These are phyloP conservation scores for Paramecium pentaurelia DNA, from an alignment of 73 alveolate genomes.

Conservation along the genomic window DNA sequence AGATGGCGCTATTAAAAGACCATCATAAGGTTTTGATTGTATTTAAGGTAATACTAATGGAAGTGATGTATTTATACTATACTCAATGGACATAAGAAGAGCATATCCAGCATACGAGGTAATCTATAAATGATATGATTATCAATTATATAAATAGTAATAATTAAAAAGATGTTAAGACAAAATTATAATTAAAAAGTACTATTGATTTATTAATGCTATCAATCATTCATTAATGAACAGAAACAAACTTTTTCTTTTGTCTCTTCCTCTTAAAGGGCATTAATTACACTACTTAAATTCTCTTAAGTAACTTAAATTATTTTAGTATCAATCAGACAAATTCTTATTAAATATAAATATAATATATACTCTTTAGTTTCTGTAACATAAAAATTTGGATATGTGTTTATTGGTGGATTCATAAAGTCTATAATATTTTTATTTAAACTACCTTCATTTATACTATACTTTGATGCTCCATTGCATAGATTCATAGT, in stretches of 20 bases:
- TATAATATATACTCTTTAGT: neutral
- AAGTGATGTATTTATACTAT: neutral
- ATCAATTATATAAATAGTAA: neutral
- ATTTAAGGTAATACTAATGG: neutral
- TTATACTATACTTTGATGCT: neutral
- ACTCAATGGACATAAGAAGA: slow-evolving; percentile 38
- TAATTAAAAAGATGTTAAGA: neutral
- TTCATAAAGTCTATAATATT: neutral
- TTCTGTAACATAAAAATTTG: neutral
- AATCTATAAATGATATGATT: neutral
- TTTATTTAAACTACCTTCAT: neutral
- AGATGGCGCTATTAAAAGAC: neutral
- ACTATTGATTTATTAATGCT: neutral
- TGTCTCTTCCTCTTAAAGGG: neutral
- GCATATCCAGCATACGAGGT: slow-evolving; percentile 48
- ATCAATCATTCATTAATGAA: neutral
- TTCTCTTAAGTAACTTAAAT: neutral
- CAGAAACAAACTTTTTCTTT: neutral
- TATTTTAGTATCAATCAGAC: neutral
- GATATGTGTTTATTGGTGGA: neutral
- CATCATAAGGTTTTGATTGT: neutral
- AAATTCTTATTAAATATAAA: neutral
- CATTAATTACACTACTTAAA: neutral
- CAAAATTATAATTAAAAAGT: neutral
- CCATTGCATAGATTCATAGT: neutral